phyloP scores from a whole-genome alignment of 176 grass and related monocot genomes.

The Zea mays region Zm-B73-REFERENCE-NAM-5.0 NC_050098.1:172894501-172895000 shows the following conservation, averaged over 20 bases:
- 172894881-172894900: constrained; percentile 69
- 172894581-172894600: constrained; percentile 58
- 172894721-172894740: constrained; percentile 14
- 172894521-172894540: constrained; percentile 30
- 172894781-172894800: constrained; percentile 41
- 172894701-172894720: constrained; percentile 1
- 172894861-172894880: constrained; percentile 78
- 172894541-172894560: constrained; percentile 38
- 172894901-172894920: constrained; percentile 41
- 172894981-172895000: constrained; percentile 35
- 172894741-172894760: constrained; percentile 38
- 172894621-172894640: neutral
- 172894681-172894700: neutral
- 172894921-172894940: constrained; percentile 32
- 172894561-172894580: constrained; percentile 62
- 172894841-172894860: constrained; percentile 60
- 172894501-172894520: neutral
- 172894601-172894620: constrained; percentile 49
- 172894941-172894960: constrained; percentile 2
- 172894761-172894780: constrained; percentile 58
- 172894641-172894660: neutral
- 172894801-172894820: constrained; percentile 60
- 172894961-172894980: constrained; percentile 21
- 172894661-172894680: neutral
- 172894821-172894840: constrained; percentile 57